Evolutionary conservation across 129 eudicot species (phyloP), one percentile per base, ranked within the genome.

Genomic region (Lonicera japonica): DNA sequence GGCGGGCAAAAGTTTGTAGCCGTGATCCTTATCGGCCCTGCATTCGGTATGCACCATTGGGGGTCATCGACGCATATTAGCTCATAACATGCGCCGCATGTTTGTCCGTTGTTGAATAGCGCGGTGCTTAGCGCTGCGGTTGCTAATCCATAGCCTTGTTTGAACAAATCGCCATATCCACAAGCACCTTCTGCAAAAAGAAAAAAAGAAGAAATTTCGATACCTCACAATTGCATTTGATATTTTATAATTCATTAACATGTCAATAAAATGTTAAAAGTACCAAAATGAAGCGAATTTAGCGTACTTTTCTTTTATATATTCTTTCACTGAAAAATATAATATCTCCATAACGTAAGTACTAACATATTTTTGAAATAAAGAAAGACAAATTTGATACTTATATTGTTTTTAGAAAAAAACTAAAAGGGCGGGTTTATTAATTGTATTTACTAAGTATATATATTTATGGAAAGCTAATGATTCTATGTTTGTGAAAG

Each of bases 1-100:
- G 72, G 72, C 21, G 72, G 72, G 58, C 72, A 71, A n/a, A 71
- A 60, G 46, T 71, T 71, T 0, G 76, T 71, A 0, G 76, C 76
- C 5, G 76, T 71, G 17, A 71, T 64, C 11, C 14, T 34, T 0
- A 71, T 70, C 7, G 64, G 15, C 15, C 52, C 48, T n/a, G n/a
- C n/a, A n/a, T n/a, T n/a, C 0, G 62, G 41, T 2, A 19, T 38
- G 43, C 76, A 71, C 76, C 69, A 71, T 63, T 55, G 34, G 0
- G 76, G 60, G 41, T 71, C 64, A 19, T 51, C 21, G 14, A 13
- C 38, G 21, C 76, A 71, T n/a, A 6, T 54, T 5, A 71, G 29
- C 25, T 71, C 64, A 36, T 11, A 71, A 36, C 76, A 71, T 0
- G 76, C 63, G 14, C 76, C 76, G 21, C 76, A 71, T 19, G 56